phyloP scores from a whole-genome alignment of 768 basidiomycete genomes.

The Naganishia kalamii region DNA sequence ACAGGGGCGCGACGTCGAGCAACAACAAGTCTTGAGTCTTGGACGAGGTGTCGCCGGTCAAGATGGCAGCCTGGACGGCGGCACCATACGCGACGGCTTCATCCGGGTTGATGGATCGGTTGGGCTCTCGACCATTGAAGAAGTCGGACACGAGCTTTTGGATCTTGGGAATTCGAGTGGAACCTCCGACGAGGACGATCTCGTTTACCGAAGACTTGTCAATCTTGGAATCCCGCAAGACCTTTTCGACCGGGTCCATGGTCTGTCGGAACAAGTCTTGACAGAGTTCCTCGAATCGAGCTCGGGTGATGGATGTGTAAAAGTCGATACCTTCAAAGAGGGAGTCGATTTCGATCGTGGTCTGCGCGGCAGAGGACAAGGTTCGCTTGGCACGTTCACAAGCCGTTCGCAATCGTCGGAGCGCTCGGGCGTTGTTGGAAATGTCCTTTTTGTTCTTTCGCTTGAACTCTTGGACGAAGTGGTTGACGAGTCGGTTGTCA shows the following conservation, averaged over 20 bases:
- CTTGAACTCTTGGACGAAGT: conserved; percentile 84
- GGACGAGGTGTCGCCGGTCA: conserved; percentile 91
- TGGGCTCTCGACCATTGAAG: conserved; percentile 93
- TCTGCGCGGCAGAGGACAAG: conserved; percentile 90
- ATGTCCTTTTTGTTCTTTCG: conserved; percentile 86
- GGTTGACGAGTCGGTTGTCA: conserved; percentile 85
- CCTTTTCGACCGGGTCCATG: conserved; percentile 78
- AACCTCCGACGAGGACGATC: conserved; percentile 52
- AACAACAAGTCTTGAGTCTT: conserved; percentile 84
- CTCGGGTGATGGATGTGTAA: conserved; percentile 96
- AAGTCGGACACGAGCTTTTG: conserved; percentile 96
- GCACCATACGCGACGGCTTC: conserved; percentile 99
- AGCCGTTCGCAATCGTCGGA: conserved; percentile 88
- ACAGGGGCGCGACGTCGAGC: conserved; percentile 92
- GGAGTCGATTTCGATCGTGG: conserved; percentile 96
- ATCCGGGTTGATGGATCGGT: conserved; percentile 93
- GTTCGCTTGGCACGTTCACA: conserved; percentile 99
- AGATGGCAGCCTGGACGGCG: conserved; percentile 96
- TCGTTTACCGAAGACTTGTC: conserved; percentile 94
- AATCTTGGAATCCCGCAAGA: conserved; percentile 94
- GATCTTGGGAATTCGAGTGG: conserved; percentile 98
- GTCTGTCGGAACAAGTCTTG: conserved; percentile 49
- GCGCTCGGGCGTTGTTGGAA: conserved; percentile 91
- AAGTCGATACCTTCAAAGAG: conserved; percentile 97
- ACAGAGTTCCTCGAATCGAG: conserved; percentile 59